These are phyloP conservation scores for Rhizopus stolonifer DNA, from an alignment of 371 early-diverging fungal genomes.

Conservation along the genomic window DNA sequence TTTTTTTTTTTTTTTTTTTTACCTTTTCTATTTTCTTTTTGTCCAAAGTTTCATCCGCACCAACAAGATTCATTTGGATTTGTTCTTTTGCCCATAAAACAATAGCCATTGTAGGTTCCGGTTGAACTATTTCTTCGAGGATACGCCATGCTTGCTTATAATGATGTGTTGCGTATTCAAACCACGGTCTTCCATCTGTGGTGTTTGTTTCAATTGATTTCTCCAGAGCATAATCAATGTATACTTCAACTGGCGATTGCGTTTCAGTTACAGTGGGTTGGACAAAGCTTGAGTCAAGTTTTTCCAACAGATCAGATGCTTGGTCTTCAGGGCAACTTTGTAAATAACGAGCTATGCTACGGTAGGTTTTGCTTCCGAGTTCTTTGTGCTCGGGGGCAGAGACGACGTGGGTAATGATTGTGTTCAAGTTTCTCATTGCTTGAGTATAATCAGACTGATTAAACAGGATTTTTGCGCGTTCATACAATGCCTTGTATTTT, in stretches of 20 bases:
- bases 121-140: constrained; percentile 46
- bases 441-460: constrained; percentile 9
- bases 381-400: constrained; percentile 9
- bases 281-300: constrained; percentile 5
- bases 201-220: constrained; percentile 31
- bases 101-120: constrained; percentile 22
- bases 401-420: constrained; percentile 11
- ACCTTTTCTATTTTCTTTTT: constrained; percentile 22
- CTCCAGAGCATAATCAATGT: constrained; percentile 26
- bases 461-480: constrained; percentile 26
- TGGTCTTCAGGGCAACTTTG: constrained; percentile 21
- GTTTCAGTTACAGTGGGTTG: constrained; percentile 3
- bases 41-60: background rate
- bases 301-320: constrained; percentile 1
- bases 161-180: constrained; percentile 59
- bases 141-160: constrained; percentile 65
- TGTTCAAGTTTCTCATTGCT: constrained; percentile 24
- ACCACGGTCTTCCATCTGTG: constrained; percentile 59
- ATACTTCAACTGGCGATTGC: constrained; percentile 32
- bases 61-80: constrained; percentile 1
- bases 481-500: constrained; percentile 26
- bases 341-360: constrained; percentile 27
- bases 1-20: background rate
- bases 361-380: constrained; percentile 28
- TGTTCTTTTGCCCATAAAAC: constrained; percentile 28